These are phyloP conservation scores for Eragrostis nindensis DNA, from an alignment of 176 grass and related monocot species.

Conservation along the genomic window DNA sequence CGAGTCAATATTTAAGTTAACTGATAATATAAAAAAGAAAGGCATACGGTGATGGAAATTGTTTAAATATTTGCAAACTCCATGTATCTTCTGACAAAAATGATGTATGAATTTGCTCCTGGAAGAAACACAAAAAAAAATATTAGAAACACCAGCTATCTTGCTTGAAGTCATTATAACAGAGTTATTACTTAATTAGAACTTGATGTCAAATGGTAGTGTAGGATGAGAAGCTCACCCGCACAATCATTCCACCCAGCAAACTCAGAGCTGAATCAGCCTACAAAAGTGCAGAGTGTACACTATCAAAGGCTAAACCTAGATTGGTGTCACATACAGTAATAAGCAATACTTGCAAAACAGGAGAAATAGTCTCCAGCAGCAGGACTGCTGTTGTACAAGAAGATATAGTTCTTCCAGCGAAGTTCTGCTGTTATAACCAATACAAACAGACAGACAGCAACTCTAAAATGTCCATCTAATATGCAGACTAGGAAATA, in stretches of 20 bases:
- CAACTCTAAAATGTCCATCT: slow-evolving; percentile 15
- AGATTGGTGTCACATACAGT: slow-evolving; percentile 18
- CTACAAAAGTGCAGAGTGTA: slow-evolving; percentile 54
- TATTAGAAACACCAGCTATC: slow-evolving; percentile 34
- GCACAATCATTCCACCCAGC: slow-evolving; percentile 73
- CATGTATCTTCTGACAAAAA: slow-evolving; percentile 83
- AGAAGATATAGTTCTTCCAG: background rate
- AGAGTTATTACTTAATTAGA: slow-evolving; percentile 14
- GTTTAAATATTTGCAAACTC: slow-evolving; percentile 90
- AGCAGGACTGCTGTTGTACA: background rate
- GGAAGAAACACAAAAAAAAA: slow-evolving; percentile 48
- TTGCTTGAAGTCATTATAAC: slow-evolving; percentile 21
- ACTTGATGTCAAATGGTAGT: slow-evolving; percentile 8
- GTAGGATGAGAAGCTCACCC: slow-evolving; percentile 49
- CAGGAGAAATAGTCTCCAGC: background rate
- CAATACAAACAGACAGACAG: background rate
- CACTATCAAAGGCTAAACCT: slow-evolving; percentile 28
- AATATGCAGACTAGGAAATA: background rate
- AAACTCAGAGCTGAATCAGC: slow-evolving; percentile 70
- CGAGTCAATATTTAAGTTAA: slow-evolving; percentile 18
- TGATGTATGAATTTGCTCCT: slow-evolving; percentile 80
- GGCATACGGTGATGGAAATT: slow-evolving; percentile 67
- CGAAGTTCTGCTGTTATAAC: background rate
- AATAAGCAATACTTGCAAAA: slow-evolving; percentile 27
- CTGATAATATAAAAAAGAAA: slow-evolving; percentile 20